phyloP scores from a whole-genome alignment of 2,329 filamentous ascomycete species.

The Venturia effusa region DNA sequence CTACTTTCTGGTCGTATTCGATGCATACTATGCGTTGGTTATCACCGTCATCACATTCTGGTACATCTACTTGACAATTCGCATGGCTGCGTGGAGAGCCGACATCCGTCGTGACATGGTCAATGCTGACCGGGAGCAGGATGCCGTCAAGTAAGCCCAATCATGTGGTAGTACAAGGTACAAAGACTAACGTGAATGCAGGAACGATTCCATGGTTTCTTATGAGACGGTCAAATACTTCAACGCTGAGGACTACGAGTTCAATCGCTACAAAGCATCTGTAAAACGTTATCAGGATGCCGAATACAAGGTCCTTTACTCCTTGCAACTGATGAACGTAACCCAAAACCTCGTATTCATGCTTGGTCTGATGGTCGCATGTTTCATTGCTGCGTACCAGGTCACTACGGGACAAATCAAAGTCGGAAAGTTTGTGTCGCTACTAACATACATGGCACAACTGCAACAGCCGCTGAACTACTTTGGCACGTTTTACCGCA shows the following conservation, averaged over 20 bases:
- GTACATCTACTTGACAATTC: conserved; percentile 93
- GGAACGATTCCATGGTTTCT: conserved; percentile 95
- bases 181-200: conserved; percentile 22
- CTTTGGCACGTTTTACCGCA: conserved; percentile 88
- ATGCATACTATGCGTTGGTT: conserved; percentile 82
- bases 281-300: conserved; percentile 47
- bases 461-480: conserved; percentile 61
- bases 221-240: conserved; percentile 72
- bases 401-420: conserved; percentile 51
- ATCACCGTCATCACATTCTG: conserved; percentile 86
- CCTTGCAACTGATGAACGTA: conserved; percentile 48
- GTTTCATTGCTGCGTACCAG: conserved; percentile 59
- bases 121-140: conserved; percentile 87
- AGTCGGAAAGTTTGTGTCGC: conserved; percentile 58
- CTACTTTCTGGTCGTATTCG: conserved; percentile 69
- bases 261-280: conserved; percentile 44
- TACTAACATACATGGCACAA: conserved; percentile 65
- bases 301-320: conserved; percentile 46
- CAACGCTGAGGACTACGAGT: conserved; percentile 49
- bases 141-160: conserved; percentile 68
- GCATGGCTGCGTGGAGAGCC: conserved; percentile 86
- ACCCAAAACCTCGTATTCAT: conserved; percentile 55
- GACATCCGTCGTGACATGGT: conserved; percentile 89
- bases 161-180: background rate
- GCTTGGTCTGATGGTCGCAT: conserved; percentile 54